phyloP scores from a whole-genome alignment of 2,329 filamentous ascomycete species.

The Talaromyces sp. region DNA sequence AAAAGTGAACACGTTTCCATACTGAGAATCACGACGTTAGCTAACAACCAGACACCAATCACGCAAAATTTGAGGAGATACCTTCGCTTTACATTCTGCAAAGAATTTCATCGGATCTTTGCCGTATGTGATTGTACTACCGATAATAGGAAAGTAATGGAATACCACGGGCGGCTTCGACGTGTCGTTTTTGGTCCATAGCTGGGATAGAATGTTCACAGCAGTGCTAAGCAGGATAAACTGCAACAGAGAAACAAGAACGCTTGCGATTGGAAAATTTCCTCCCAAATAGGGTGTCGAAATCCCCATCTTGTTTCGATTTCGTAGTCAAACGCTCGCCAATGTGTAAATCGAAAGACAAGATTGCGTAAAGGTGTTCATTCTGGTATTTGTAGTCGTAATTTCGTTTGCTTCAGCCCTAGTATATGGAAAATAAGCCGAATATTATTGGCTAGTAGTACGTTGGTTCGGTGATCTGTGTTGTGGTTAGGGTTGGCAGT shows the following conservation, averaged over 20 bases:
- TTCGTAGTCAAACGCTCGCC: background rate
- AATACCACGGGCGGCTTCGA: slow-evolving; percentile 77
- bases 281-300: background rate
- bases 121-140: slow-evolving; percentile 42
- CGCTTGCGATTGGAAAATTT: background rate
- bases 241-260: background rate
- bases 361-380: background rate
- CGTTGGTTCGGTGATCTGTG: background rate
- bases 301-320: background rate
- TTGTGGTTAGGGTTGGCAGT: background rate
- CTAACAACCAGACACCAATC: background rate
- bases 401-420: background rate
- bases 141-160: slow-evolving; percentile 63
- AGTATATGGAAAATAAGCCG: background rate
- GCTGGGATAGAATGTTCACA: slow-evolving; percentile 50
- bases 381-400: background rate
- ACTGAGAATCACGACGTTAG: slow-evolving; percentile 42
- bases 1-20: slow-evolving; percentile 87
- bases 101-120: slow-evolving; percentile 75
- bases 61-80: slow-evolving; percentile 28
- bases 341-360: background rate
- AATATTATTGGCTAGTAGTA: background rate
- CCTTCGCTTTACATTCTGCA: slow-evolving; percentile 65
- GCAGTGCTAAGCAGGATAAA: background rate
- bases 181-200: slow-evolving; percentile 50